phyloP scores from a whole-genome alignment of 768 basidiomycete species.

The Trametes punicea region DNA sequence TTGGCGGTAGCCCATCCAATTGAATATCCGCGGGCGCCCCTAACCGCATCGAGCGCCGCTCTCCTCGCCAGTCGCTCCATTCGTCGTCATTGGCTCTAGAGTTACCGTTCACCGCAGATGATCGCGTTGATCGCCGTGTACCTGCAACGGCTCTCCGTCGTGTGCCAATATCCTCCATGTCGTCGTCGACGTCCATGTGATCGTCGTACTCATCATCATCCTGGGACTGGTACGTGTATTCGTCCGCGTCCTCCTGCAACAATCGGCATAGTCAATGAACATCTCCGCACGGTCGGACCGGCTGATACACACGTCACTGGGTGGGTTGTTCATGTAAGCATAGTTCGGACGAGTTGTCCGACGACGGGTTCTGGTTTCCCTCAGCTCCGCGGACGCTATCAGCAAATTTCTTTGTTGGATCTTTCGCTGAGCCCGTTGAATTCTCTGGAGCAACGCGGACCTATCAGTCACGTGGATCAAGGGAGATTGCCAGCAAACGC shows the following conservation, averaged over 20 bases:
- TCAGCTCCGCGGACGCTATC: constrained; percentile 72
- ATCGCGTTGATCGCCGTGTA: constrained; percentile 42
- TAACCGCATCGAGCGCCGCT: constrained; percentile 67
- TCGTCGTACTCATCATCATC: constrained; percentile 64
- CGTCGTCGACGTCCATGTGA: constrained; percentile 43
- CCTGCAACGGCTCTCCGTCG: constrained; percentile 15
- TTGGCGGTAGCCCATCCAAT: constrained; percentile 50
- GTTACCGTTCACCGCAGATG: constrained; percentile 40
- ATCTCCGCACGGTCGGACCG: constrained; percentile 7
- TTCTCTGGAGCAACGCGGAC: constrained; percentile 46
- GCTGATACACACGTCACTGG: constrained; percentile 56
- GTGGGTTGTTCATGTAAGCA: constrained; percentile 65
- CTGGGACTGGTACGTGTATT: constrained; percentile 56
- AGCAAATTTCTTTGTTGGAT: constrained; percentile 63
- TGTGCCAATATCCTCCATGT: constrained; percentile 23
- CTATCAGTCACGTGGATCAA: constrained; percentile 24
- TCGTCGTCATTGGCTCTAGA: constrained; percentile 47
- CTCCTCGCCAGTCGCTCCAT: constrained; percentile 67
- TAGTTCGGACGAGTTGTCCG: constrained; percentile 76
- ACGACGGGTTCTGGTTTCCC: constrained; percentile 75
- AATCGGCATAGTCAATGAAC: not conserved
- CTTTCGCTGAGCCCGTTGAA: constrained; percentile 66
- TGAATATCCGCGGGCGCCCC: constrained; percentile 52
- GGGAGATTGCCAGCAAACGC: constrained; percentile 6
- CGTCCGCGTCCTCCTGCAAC: constrained; percentile 56